Conservation (phyloP, 148 eudicot species). For the Salicornia ramosissima region DNA sequence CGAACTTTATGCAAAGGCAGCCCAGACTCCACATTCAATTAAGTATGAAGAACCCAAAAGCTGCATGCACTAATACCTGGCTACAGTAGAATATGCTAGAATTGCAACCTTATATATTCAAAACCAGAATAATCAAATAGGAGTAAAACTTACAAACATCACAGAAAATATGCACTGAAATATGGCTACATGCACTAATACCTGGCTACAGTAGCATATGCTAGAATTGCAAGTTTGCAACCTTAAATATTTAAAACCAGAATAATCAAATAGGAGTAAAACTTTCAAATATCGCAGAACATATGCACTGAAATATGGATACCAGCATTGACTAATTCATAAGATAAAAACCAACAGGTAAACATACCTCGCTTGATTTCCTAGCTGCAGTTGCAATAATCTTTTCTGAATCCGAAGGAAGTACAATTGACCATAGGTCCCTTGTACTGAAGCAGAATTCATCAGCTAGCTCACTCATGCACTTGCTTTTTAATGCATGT, state of each 20-base stretch:
- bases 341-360: conserved; percentile 5
- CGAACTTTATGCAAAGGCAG: not conserved
- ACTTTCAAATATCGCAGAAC: not conserved
- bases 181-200: not conserved
- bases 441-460: conserved; percentile 65
- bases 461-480: conserved; percentile 46
- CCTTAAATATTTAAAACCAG: not conserved
- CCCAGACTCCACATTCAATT: too few relatives aligned
- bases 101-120: not conserved
- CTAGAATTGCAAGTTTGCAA: not conserved
- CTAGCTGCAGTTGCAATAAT: conserved; percentile 67
- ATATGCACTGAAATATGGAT: not conserved
- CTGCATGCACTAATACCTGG: too few relatives aligned
- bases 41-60: too few relatives aligned
- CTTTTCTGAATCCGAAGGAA: conserved; percentile 82
- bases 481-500: conserved; percentile 52
- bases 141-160: not conserved
- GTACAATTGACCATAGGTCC: conserved; percentile 79
- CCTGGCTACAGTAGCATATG: too few relatives aligned
- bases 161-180: not conserved
- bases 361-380: conserved; percentile 68
- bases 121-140: not conserved
- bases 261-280: not conserved
- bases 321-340: not conserved
- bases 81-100: not conserved